These are phyloP conservation scores for Candida maesae DNA, from an alignment of 805 yeast genomes.

Conservation along the genomic window DNA sequence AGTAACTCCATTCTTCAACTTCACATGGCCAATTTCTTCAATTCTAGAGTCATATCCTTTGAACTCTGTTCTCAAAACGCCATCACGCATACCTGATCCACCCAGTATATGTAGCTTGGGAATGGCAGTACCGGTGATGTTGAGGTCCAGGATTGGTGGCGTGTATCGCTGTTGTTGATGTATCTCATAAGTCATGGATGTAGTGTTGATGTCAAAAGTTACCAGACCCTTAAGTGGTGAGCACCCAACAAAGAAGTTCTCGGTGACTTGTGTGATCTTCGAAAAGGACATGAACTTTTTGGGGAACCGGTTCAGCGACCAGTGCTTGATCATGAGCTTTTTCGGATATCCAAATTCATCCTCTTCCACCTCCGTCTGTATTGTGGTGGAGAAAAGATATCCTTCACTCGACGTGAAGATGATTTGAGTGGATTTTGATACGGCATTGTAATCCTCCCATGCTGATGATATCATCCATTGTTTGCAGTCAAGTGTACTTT, in stretches of 20 bases:
- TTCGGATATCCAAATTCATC: constrained; percentile 13
- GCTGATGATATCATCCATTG: constrained; percentile 13
- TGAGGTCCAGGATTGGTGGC: constrained; percentile 24
- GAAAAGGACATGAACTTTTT: constrained; percentile 1
- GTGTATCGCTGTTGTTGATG: constrained; percentile 1
- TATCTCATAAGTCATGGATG: background rate
- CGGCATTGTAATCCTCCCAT: background rate
- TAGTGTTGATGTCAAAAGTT: constrained; percentile 5
- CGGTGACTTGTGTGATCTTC: constrained; percentile 9
- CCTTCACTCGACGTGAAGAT: constrained; percentile 10
- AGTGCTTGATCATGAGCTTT: constrained; percentile 4
- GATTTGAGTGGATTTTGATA: background rate
- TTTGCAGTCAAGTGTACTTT: background rate
- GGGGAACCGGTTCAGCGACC: constrained; percentile 12
- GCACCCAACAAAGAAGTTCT: constrained; percentile 1
- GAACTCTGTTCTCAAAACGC: constrained; percentile 22
- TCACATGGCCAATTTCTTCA: background rate
- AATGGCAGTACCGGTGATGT: constrained; percentile 16
- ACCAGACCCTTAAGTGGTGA: constrained; percentile 11
- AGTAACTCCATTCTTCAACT: background rate
- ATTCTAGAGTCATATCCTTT: constrained; percentile 13
- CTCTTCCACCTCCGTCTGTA: constrained; percentile 2
- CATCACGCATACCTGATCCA: constrained; percentile 18
- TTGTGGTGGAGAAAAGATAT: constrained; percentile 3
- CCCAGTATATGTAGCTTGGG: constrained; percentile 26